Evolutionary conservation across 345 rosid species (phyloP).

Genomic region (Sonneratia caseolaris): DNA sequence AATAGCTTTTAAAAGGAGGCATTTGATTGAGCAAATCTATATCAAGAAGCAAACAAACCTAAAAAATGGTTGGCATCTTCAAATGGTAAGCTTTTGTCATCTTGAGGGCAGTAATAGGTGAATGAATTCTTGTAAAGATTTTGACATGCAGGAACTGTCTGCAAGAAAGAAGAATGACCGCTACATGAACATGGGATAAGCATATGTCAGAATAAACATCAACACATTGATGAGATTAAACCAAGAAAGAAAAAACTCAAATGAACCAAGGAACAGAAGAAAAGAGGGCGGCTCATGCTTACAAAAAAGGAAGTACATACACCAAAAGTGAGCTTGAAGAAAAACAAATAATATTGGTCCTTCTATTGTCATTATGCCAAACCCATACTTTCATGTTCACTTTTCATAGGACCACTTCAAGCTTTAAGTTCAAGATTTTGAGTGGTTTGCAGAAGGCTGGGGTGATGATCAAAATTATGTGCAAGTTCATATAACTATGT

Average conservation of each 20-base stretch:
- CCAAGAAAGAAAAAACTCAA: background rate
- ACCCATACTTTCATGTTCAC: background rate
- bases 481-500: background rate
- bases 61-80: constrained; percentile 78
- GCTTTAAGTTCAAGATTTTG: background rate
- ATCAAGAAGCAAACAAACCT: constrained; percentile 31
- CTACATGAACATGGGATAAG: background rate
- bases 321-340: background rate
- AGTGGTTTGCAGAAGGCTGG: background rate
- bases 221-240: background rate
- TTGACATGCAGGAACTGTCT: constrained; percentile 94
- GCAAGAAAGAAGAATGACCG: constrained; percentile 17
- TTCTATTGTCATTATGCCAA: background rate
- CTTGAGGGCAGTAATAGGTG: constrained; percentile 79
- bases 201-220: background rate
- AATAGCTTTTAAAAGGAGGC: background rate
- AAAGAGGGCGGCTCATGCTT: too few relatives aligned
- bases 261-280: too few relatives aligned
- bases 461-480: background rate
- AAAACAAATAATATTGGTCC: background rate
- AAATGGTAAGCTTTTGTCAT: constrained; percentile 63
- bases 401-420: background rate
- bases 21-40: background rate
- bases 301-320: too few relatives aligned
- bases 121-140: constrained; percentile 95